Base-by-base conservation (phyloP, 2,329 filamentous ascomycete species). In the Fusarium veterinarium region DNA sequence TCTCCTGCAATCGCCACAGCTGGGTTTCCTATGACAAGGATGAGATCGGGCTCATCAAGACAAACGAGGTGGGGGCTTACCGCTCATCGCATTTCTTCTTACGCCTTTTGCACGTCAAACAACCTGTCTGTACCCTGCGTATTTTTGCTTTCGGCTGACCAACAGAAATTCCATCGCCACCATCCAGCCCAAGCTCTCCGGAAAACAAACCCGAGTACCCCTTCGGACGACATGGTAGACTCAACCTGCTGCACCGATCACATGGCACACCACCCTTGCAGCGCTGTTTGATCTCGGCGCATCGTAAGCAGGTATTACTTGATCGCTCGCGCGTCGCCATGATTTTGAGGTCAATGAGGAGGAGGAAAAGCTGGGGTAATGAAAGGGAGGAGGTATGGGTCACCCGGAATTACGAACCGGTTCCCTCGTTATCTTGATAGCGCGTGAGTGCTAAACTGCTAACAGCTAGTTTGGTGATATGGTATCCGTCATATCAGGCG, bases 51-150 rank as follows among this genome's bases (percentile, higher is more conserved):
- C 6, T 31, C 23, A 13, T 5, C 23, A 2, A n/a, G 12, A 14
- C 20, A 5, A 31, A 8, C 7, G 6, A 42, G 19, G 9, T n/a
- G 3, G 11, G 2, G 11, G 31, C 61, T 53, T 3, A 53, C 61
- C 40, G 44, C 3, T 64, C 61, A 6, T 64, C 61, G 12, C 61
- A 64, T 7, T 64, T 64, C 37, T 64, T 64, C 28, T 64, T 64
- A 1, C 61, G 58, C 35, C 45, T 35, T 30, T 64, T 64, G 2
- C 61, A 64, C 3, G 61, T 64, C n/a, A 64, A 23, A 16, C 61
- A 64, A 3, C 61, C 61, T 0, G 61, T 64, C 19, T 64, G 61
- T 0, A 64, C 61, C 23, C 61, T 38, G 1, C 58, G 58, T 30
- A 64, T 64, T 6, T 30, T 64, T 0, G 61, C 61, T 4, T 64